Conservation (phyloP, 75 land plant species). For the Cupressus sempervirens region DNA sequence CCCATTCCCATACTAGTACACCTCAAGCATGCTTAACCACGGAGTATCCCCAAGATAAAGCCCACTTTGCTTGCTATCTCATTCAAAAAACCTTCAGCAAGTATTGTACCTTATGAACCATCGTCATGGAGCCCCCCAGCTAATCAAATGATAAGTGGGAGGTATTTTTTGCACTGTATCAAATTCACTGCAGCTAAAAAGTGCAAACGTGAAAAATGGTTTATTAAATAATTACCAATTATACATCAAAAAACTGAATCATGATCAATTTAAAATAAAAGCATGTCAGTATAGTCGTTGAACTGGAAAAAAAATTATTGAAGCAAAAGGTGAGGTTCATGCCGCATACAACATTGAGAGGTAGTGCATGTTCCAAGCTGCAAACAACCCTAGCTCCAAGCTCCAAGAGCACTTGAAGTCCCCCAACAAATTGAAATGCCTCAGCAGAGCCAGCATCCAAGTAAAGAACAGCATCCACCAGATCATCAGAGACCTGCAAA, state of each 20-base stretch:
- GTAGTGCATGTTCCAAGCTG: slow-evolving; percentile 75
- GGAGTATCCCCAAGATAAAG: no score
- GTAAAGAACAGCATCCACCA: slow-evolving; percentile 64
- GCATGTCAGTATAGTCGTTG: neutral
- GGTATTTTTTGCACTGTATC: neutral
- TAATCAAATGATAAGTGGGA: no score
- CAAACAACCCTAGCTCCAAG: slow-evolving; percentile 70
- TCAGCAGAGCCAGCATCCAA: slow-evolving; percentile 86
- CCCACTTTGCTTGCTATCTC: no score
- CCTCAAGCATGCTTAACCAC: no score
- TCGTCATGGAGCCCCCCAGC: no score
- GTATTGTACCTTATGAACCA: no score
- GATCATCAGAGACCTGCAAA: slow-evolving; percentile 53
- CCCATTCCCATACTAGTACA: no score
- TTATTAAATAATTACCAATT: neutral
- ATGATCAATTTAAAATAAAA: neutral
- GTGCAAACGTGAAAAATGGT: neutral
- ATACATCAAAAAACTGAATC: neutral
- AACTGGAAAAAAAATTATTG: neutral
- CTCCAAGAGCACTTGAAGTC: slow-evolving; percentile 61
- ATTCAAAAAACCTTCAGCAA: no score
- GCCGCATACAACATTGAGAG: slow-evolving; percentile 61
- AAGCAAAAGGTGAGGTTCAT: slow-evolving; percentile 12
- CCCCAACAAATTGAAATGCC: slow-evolving; percentile 81
- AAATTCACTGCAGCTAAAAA: neutral